Evolutionary conservation across 73 alveolate genomes (phyloP), one percentile per base, ranked within the genome.

Genomic region (Durusdinium trenchii): DNA sequence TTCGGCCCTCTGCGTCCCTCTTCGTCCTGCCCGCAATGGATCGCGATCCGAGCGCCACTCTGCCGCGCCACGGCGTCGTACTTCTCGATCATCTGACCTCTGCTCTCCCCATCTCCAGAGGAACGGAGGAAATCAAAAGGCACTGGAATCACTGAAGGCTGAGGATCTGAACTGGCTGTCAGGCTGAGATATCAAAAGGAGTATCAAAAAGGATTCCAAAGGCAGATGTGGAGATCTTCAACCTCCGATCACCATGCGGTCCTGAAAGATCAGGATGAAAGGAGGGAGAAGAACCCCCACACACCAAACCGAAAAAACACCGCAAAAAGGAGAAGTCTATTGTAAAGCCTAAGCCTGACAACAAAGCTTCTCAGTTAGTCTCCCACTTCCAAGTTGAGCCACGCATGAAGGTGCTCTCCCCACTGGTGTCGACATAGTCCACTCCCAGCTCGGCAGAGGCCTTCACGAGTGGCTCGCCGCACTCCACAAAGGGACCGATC

Each of bases 351-450:
- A 57, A 16, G 69, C 23, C 23, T 23, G 23, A 57, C 23, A 57
- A 57, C 12, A 57, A 57, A 23, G 69, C 69, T 57, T 57, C 69
- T 16, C 69, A n/a, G n/a, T n/a, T n/a, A n/a, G n/a, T n/a, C n/a
- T 71, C 26, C 2, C 35, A 47, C 16, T 57, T 14, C n/a, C 18
- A 62, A 7, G 1, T 26, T 46, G 3, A 81, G 91, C 46, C 9
- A 10, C 98, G 46, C 90, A 91, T 47, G 89, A 91, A 91, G 87
- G 89, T 91, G 78, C 98, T 91, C 61, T 91, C 98, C 35, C 98
- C 98, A 35, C 98, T 91, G 98, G 98, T 91, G n/a, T 91, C 98
- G 46, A 57, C 89, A 52, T 91, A 91, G 89, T 91, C 98, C 60
- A 91, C 98, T 38, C 98, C 98, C 2, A 91, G 98, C 69, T 91